Conservation (phyloP, 768 basidiomycete species). For the Gautieria morchelliformis region DNA sequence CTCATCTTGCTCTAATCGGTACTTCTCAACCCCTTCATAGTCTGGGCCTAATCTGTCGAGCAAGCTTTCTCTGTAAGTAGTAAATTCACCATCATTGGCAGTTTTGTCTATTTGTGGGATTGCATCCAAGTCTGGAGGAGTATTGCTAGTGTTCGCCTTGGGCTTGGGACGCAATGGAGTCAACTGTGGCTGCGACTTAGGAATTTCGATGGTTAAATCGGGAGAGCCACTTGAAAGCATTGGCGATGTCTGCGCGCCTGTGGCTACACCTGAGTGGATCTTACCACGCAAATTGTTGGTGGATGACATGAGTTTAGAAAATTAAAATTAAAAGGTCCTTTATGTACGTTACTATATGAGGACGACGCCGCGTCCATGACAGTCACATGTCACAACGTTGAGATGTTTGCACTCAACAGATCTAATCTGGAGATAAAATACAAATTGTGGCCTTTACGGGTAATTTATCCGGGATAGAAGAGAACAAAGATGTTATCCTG, state of each 20-base stretch:
- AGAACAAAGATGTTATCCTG: conserved; percentile 1
- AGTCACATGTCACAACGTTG: neutral
- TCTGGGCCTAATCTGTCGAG: conserved; percentile 51
- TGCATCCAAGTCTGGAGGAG: neutral
- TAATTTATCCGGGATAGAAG: conserved; percentile 8
- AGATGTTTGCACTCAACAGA: conserved; percentile 1
- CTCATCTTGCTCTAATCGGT: conserved; percentile 78
- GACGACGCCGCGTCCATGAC: neutral
- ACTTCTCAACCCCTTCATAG: conserved; percentile 76
- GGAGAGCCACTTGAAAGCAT: neutral
- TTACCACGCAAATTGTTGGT: neutral
- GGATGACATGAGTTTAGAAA: neutral
- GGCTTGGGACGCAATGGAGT: neutral
- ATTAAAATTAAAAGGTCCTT: neutral
- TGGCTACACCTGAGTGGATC: conserved; percentile 3
- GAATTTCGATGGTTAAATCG: conserved; percentile 14
- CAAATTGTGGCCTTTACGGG: neutral
- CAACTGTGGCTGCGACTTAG: conserved; percentile 3
- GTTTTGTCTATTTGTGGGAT: conserved; percentile 12
- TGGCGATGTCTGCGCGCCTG: neutral
- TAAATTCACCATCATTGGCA: neutral
- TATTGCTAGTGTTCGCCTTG: neutral
- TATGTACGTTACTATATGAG: neutral
- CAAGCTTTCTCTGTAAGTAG: conserved; percentile 55
- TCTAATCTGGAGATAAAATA: conserved; percentile 8